These are phyloP conservation scores for Podospora pseudoanserina DNA, from an alignment of 495 filamentous ascomycete genomes.

Conservation along the genomic window DNA sequence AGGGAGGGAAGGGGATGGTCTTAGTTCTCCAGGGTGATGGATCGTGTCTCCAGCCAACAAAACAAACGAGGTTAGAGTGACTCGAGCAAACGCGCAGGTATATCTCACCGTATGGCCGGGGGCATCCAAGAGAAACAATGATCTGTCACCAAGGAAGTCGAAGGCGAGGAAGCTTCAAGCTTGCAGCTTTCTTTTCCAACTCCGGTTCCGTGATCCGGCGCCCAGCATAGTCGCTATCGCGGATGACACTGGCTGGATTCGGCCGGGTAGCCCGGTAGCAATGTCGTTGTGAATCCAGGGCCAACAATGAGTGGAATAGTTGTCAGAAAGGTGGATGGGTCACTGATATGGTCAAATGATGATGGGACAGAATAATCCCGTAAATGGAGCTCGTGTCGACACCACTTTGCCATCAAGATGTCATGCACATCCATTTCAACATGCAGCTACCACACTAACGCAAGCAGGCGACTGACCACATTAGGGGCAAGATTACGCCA, in stretches of 20 bases:
- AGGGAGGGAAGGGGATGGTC: slow-evolving; percentile 49
- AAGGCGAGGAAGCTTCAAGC: slow-evolving; percentile 49
- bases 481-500: slow-evolving; percentile 41
- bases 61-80: slow-evolving; percentile 48
- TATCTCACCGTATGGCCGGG: slow-evolving; percentile 59
- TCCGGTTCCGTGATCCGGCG: slow-evolving; percentile 44
- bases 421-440: slow-evolving; percentile 50
- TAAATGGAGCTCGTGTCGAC: slow-evolving; percentile 47
- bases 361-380: slow-evolving; percentile 58
- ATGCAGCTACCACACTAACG: slow-evolving; percentile 24
- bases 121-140: slow-evolving; percentile 54
- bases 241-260: slow-evolving; percentile 39
- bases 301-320: slow-evolving; percentile 54
- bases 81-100: slow-evolving; percentile 53
- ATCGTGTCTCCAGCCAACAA: slow-evolving; percentile 54
- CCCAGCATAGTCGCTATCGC: slow-evolving; percentile 45
- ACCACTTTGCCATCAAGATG: slow-evolving; percentile 44
- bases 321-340: slow-evolving; percentile 49
- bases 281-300: slow-evolving; percentile 47
- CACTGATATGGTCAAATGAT: slow-evolving; percentile 60
- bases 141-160: slow-evolving; percentile 61
- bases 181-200: slow-evolving; percentile 30
- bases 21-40: slow-evolving; percentile 52
- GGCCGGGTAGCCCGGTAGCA: slow-evolving; percentile 51
- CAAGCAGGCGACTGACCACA: slow-evolving; percentile 26